phyloP scores from a whole-genome alignment of 78 protist genomes.

The Guillardia theta region DNA sequence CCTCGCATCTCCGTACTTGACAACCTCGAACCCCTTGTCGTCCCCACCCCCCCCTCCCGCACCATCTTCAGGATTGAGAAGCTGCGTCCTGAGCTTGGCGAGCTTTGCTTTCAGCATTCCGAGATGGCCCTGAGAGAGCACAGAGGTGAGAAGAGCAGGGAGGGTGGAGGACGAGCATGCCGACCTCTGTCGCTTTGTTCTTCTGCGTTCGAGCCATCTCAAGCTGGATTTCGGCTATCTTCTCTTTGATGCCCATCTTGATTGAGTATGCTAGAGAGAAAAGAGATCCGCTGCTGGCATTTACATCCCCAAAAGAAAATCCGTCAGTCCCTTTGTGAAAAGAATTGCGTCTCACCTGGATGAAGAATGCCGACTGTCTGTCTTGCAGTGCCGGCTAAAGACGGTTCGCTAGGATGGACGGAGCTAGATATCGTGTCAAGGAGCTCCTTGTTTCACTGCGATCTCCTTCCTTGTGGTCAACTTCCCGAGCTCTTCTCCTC shows the following conservation, averaged over 20 bases:
- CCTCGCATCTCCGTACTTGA: slow-evolving; percentile 78
- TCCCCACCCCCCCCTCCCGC: not conserved
- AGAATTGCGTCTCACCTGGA: not conserved
- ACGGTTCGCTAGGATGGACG: too few relatives aligned
- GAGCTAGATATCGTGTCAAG: not conserved
- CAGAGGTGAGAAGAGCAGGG: not conserved
- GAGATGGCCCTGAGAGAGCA: not conserved
- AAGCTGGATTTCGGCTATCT: slow-evolving; percentile 45
- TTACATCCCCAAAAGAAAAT: not conserved
- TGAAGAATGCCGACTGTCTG: too few relatives aligned
- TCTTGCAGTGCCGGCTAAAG: too few relatives aligned
- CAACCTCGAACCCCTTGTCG: slow-evolving; percentile 79
- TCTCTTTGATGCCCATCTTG: slow-evolving; percentile 62
- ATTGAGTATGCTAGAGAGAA: too few relatives aligned
- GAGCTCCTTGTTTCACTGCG: not conserved
- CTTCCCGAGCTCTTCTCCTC: not conserved
- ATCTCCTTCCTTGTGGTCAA: not conserved
- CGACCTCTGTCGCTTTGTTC: slow-evolving; percentile 74
- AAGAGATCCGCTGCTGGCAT: too few relatives aligned
- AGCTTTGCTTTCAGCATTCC: slow-evolving; percentile 66
- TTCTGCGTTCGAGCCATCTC: slow-evolving; percentile 73
- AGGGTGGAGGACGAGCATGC: not conserved
- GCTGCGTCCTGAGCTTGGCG: slow-evolving; percentile 61
- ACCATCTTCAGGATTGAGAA: slow-evolving; percentile 46
- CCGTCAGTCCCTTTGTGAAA: not conserved